Evolutionary conservation across 352 stramenopile species (phyloP).

Genomic region (Hyphochytrium catenoides): DNA sequence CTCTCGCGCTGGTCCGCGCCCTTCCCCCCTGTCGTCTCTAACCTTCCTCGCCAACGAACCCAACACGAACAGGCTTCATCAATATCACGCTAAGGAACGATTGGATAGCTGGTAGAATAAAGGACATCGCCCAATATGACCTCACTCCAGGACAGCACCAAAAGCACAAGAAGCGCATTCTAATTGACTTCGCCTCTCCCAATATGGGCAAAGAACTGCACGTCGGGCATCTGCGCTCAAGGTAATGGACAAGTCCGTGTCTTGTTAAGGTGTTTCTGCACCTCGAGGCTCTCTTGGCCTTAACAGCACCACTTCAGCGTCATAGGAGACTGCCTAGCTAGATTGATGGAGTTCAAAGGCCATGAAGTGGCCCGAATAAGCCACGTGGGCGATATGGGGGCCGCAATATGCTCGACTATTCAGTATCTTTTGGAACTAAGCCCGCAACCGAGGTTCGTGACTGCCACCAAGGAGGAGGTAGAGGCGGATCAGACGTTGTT

Average conservation of each 20-base stretch:
- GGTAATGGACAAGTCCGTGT: no score
- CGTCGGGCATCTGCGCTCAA: conserved; percentile 44
- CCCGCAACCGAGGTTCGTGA: no score
- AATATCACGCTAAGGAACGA: conserved; percentile 37
- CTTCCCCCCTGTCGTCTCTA: no score
- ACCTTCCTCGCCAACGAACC: background rate
- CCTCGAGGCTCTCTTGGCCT: no score
- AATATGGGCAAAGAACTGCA: conserved; percentile 64
- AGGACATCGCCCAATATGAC: conserved; percentile 27
- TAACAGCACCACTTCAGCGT: no score
- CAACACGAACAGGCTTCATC: conserved; percentile 23
- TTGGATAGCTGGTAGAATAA: conserved; percentile 30
- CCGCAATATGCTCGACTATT: no score
- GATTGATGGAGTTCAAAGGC: conserved; percentile 46
- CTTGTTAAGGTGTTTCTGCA: no score
- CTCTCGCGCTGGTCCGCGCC: no score
- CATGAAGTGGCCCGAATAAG: conserved; percentile 35
- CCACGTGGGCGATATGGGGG: conserved; percentile 45
- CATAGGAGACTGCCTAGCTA: conserved; percentile 46
- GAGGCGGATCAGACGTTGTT: no score
- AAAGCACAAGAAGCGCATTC: conserved; percentile 21
- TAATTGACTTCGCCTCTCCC: conserved; percentile 51
- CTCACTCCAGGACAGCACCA: conserved; percentile 11
- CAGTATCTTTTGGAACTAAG: no score
- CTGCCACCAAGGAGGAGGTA: no score